Base-by-base conservation (phyloP, 1,284 basidiomycete species). In the Cutaneotrichosporon sp. region DNA sequence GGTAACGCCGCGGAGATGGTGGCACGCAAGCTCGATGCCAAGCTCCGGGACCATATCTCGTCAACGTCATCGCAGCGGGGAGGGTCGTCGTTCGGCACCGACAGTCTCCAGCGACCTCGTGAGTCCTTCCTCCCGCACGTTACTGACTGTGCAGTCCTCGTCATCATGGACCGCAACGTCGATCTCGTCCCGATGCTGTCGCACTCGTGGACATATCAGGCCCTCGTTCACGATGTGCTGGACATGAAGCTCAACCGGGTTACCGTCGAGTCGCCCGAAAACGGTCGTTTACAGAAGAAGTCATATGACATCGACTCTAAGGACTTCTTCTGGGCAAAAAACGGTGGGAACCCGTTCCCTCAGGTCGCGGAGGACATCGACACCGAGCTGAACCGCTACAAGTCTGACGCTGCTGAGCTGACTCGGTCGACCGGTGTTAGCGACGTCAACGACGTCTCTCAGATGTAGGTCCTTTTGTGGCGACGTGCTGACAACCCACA, bases 191-290 rank as follows among this genome's bases (percentile, higher is more conserved):
- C 97, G 5, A 93, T 97, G 86, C 81, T 99, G 16, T 91, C 92
- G 2, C 97, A 99, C 77, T 95, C 94, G 2, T 99, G 97, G 97
- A 99, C 97, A 34, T 99, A 99, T 75, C 97, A 99, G 81, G 94
- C 97, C 0, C 87, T 99, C 22, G 92, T 98, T 0, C 96, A 96
- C 56, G 97, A 99, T 76, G 98, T 97, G 66, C 86, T 99, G 34
- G 91, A 97, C 63, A 93, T 99, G 85, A 96, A 93, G 79, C 86
- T 99, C 18, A 99, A 99, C 80, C 88, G 96, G 13, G 95, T 99
- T 18, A 89, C 92, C 0, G 89, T 99, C 26, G 82, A 84, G 81
- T 80, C 83, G 16, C 83, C 83, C n/a, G 84, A 85, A 65, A 81
- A 79, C 64, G 84, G 84, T 36, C 80, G 81, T 56, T 84, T 89